A percentile compares a stretch with the other conserved stretches of the same genome.
Conservation (phyloP, 2,329 filamentous ascomycete genomes). For the Calonectria hongkongensis region DNA sequence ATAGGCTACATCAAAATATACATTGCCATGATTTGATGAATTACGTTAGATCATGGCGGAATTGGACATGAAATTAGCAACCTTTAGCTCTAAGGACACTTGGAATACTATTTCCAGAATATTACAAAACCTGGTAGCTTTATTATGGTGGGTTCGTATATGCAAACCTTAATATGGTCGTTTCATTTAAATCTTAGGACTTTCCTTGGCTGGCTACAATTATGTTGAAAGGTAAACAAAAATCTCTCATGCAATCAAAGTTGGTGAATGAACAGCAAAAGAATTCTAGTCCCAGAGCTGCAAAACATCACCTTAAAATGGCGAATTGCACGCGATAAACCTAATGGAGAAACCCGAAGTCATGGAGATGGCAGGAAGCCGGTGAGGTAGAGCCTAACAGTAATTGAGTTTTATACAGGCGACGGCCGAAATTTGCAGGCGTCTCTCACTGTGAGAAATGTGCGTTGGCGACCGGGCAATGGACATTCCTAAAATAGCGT, state of each 20-base stretch:
- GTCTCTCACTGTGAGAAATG: constrained; percentile 18
- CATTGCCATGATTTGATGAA: not conserved
- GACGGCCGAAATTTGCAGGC: not conserved
- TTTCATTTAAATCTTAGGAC: not conserved
- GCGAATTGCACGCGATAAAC: not conserved
- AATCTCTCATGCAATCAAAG: too few relatives aligned
- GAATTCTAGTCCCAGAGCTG: too few relatives aligned
- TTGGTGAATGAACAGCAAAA: not conserved
- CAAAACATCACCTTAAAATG: not conserved
- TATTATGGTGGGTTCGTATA: too few relatives aligned
- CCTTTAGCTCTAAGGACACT: too few relatives aligned
- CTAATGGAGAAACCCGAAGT: not conserved
- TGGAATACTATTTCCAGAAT: too few relatives aligned
- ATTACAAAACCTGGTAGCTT: too few relatives aligned
- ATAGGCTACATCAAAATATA: constrained; percentile 6
- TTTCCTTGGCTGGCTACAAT: not conserved
- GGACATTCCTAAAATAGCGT: not conserved
- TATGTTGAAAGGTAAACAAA: too few relatives aligned
- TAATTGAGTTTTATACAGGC: not conserved
- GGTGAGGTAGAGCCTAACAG: constrained; percentile 7
- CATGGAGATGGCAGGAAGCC: not conserved
- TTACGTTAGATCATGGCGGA: not conserved
- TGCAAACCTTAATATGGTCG: too few relatives aligned
- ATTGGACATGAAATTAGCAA: not conserved
- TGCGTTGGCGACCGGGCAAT: not conserved